These are phyloP conservation scores for Paragyromitra xinjiangensis DNA, from an alignment of 495 filamentous ascomycete genomes.

Conservation along the genomic window DNA sequence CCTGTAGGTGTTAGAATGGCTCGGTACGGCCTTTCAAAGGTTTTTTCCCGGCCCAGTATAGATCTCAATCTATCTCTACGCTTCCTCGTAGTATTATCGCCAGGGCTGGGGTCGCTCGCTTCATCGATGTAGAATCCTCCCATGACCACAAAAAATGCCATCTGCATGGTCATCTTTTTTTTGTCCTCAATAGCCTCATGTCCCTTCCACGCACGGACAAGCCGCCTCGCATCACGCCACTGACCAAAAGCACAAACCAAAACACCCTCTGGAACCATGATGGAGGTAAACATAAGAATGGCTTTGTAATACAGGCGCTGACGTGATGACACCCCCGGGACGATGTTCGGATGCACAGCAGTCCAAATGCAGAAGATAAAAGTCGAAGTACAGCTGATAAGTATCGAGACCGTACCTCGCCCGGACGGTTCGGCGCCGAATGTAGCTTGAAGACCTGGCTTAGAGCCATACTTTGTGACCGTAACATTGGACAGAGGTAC, in stretches of 20 bases:
- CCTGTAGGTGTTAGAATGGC: constrained; percentile 37
- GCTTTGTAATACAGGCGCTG: constrained; percentile 6
- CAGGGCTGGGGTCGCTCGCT: background rate
- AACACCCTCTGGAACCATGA: constrained; percentile 28
- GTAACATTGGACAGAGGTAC: constrained; percentile 2
- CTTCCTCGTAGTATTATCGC: too few relatives aligned
- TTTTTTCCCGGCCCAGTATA: background rate
- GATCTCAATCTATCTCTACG: background rate
- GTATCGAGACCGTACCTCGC: constrained; percentile 36
- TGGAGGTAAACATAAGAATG: constrained; percentile 17
- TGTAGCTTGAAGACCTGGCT: constrained; percentile 5
- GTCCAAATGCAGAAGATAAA: constrained; percentile 49
- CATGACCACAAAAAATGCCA: constrained; percentile 48
- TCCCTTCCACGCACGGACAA: background rate
- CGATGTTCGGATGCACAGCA: constrained; percentile 35
- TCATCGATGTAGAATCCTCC: constrained; percentile 37
- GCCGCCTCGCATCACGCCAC: constrained; percentile 9
- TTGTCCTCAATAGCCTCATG: background rate
- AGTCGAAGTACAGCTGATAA: constrained; percentile 32
- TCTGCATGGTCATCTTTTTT: constrained; percentile 9
- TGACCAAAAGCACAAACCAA: constrained; percentile 29
- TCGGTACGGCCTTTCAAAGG: background rate
- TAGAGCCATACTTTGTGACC: constrained; percentile 5
- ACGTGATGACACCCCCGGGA: background rate
- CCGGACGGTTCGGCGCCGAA: constrained; percentile 37